Evolutionary conservation across 83 land plant genomes (phyloP).

Genomic region (Picea abies): DNA sequence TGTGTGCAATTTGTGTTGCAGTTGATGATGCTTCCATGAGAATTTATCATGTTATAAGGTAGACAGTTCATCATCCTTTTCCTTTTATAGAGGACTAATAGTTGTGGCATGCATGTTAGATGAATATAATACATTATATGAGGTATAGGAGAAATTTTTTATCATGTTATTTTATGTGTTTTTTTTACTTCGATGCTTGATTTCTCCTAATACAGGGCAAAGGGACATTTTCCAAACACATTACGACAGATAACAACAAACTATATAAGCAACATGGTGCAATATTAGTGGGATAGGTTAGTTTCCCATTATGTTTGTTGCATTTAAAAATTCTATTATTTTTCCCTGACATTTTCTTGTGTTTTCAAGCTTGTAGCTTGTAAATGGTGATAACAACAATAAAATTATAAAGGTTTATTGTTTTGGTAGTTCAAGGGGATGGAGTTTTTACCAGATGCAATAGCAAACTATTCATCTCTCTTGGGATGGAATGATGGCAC

Average conservation of each 20-base stretch:
- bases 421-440: constrained; percentile 85
- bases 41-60: constrained; percentile 92
- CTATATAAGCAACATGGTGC: constrained; percentile 97
- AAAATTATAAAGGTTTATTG: background rate
- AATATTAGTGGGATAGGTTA: constrained; percentile 94
- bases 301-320: background rate
- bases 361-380: background rate
- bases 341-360: background rate
- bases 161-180: too few species aligned
- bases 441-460: constrained; percentile 84
- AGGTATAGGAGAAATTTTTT: too few species aligned
- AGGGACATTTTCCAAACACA: constrained; percentile 95
- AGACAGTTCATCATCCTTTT: too few species aligned
- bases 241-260: constrained; percentile 88
- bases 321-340: too few species aligned
- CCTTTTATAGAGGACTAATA: too few species aligned
- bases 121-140: too few species aligned
- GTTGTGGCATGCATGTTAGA: too few species aligned
- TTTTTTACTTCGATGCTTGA: too few species aligned
- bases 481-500: constrained; percentile 99
- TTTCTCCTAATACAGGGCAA: constrained; percentile 29
- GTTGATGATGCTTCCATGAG: constrained; percentile 98
- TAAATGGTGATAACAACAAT: too few species aligned
- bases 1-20: constrained; percentile 96
- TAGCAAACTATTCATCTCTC: constrained; percentile 92